These are phyloP conservation scores for Leptosphaerulina australis DNA, from an alignment of 2,329 filamentous ascomycete species.

Conservation along the genomic window DNA sequence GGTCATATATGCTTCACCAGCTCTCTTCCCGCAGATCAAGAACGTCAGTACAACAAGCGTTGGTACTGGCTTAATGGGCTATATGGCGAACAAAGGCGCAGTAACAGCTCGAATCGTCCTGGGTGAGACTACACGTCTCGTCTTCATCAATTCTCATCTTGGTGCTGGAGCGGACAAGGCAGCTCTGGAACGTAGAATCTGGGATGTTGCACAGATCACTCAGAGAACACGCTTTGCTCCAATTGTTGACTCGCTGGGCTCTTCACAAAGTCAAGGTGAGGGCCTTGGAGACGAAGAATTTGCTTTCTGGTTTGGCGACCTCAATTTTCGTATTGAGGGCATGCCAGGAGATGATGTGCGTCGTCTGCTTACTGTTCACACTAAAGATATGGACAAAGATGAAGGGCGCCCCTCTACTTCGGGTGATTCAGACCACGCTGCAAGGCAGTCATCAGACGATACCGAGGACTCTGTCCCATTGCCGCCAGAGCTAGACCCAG, in stretches of 20 bases:
- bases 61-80: conserved; percentile 88
- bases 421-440: conserved; percentile 26
- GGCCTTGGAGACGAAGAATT: conserved; percentile 89
- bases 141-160: conserved; percentile 91
- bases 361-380: conserved; percentile 80
- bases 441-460: conserved; percentile 24
- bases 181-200: conserved; percentile 82
- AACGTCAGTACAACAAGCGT: conserved; percentile 83
- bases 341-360: conserved; percentile 91
- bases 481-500: conserved; percentile 69
- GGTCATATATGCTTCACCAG: conserved; percentile 82
- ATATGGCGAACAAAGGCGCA: conserved; percentile 95
- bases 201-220: conserved; percentile 83
- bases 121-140: conserved; percentile 85
- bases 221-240: conserved; percentile 79
- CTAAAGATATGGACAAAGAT: conserved; percentile 66
- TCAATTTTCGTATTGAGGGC: conserved; percentile 91
- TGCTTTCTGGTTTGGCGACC: conserved; percentile 93
- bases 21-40: conserved; percentile 74
- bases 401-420: conserved; percentile 25
- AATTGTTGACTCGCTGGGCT: conserved; percentile 68
- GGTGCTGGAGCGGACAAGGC: conserved; percentile 82
- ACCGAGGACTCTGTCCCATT: conserved; percentile 42
- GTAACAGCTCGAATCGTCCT: conserved; percentile 81
- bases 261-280: conserved; percentile 63